Evolutionary conservation across 129 eudicot species (phyloP).

Genomic region (Glebionis coronaria): DNA sequence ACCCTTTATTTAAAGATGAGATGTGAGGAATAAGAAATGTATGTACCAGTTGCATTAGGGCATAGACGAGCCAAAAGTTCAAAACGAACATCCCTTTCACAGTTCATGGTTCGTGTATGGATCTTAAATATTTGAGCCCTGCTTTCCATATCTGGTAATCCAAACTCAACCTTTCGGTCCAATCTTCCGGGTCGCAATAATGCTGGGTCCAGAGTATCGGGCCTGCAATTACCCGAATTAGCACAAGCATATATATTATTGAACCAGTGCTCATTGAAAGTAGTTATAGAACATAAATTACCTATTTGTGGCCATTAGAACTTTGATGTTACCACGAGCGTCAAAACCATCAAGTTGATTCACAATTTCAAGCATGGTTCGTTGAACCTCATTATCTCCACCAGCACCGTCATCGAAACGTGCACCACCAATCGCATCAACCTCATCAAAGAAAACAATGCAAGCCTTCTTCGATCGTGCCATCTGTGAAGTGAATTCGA

Average conservation of each 20-base stretch:
- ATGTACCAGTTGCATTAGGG: constrained; percentile 94
- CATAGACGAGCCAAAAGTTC: constrained; percentile 97
- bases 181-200: constrained; percentile 88
- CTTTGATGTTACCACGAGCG: constrained; percentile 95
- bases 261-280: not conserved
- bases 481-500: constrained; percentile 49
- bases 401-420: constrained; percentile 95
- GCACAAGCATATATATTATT: constrained; percentile 10
- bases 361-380: constrained; percentile 98
- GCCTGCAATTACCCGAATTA: constrained; percentile 40
- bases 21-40: not conserved
- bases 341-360: constrained; percentile 99
- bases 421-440: constrained; percentile 98
- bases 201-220: constrained; percentile 96
- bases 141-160: constrained; percentile 90
- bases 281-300: constrained; percentile 14
- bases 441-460: constrained; percentile 88
- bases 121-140: constrained; percentile 95
- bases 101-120: constrained; percentile 95
- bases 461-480: constrained; percentile 98
- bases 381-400: constrained; percentile 96
- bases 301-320: constrained; percentile 99
- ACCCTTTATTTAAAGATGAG: not conserved
- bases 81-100: constrained; percentile 91
- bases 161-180: constrained; percentile 94